Evolutionary conservation across 352 stramenopile species (phyloP), one percentile per base, ranked within the genome.

Genomic region (Halophytophthora batemanensis): DNA sequence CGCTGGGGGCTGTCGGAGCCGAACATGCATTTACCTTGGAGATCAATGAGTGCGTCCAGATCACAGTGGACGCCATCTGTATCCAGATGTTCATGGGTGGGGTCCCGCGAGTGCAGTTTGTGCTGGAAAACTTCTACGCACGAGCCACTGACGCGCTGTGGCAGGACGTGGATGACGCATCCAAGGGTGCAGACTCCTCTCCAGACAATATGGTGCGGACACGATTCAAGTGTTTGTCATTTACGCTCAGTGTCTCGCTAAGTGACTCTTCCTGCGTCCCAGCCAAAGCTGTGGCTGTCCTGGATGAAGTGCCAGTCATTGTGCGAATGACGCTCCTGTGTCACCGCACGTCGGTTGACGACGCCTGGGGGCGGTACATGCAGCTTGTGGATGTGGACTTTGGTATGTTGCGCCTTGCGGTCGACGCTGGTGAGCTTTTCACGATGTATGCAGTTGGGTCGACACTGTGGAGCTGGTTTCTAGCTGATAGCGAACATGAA

Each of bases 101-200:
- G 0, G 37, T 64, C 7, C 61, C 69, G 21, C 62, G 74, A 13
- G 40, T 82, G 23, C 64, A 71, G 13, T 25, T 85, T 4, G 61
- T 71, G 37, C 48, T 88, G 21, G 25, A 42, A 0, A 53, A 64
- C 35, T 70, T 88, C 19, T 61, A 82, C 38, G 73, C 71, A 15
- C 75, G 75, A 14, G 82, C 77, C 21, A 86, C 75, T 2, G 82
- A 88, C 38, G 66, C 77, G 11, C 18, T 86, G 48, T 83, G 77
- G 73, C 75, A 86, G 52, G 75, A 86, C 51, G 77, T 88, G 50
- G 69, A 71, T 17, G 69, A 88, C 22, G 66, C 83, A 15, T 71
- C 71, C 7, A 55, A 55, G 18, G 82, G 71, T 28, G 69, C 86
- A 6, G 75, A 86, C 14, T 74, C 73, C 11, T 86, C 77, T 1